Base-by-base conservation (phyloP, 1,139 yeast genomes). In the Zygosaccharomyces pseudobailii region DNA sequence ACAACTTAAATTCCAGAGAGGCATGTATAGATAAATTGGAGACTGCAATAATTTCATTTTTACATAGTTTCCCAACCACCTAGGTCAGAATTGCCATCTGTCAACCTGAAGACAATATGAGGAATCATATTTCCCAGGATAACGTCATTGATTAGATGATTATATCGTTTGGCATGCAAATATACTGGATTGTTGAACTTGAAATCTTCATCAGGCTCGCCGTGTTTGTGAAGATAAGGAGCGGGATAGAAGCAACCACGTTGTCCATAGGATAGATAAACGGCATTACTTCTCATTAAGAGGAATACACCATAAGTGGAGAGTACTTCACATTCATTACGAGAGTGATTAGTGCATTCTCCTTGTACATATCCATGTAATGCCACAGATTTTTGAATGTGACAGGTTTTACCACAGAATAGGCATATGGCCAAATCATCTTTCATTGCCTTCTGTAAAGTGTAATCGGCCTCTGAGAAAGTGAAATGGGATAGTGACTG, bases 1-100 rank as follows among this genome's bases (percentile, higher is more conserved):
- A n/a, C 33, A 30, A 30, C 19, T 30, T 10, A 7, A 30, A 30
- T 3, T 30, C 6, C 13, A 30, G 13, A 30, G 19, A 30, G 33
- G 10, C 33, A 31, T 30, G 13, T 30, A 30, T 30, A 30, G 33
- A 30, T 4, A 30, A 30, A 10, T 10, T 7, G 27, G 4, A 7
- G 4, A 4, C 33, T 30, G 19, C 6, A n/a, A 33, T 36, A 32
- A 19, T 33, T 37, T 5, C 36, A 8, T 38, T 7, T 24, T 13
- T 71, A 90, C 61, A 90, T 71, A 1, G 97, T 87, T 58, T 86
- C 94, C 98, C 98, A 92, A 1, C 97, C 97, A 9, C 97, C 97
- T 31, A 86, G 80, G 66, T 92, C 97, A 32, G 83, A 69, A 6
- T 78, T 80, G 40, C 83, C 80, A 57, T 90, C 97, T 30, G 92